Percentiles rank a stretch among this genome's conserved stretches.
Evolutionary conservation across 164 flowering plant genomes (phyloP).

Genomic region (Vitis vinifera): DNA sequence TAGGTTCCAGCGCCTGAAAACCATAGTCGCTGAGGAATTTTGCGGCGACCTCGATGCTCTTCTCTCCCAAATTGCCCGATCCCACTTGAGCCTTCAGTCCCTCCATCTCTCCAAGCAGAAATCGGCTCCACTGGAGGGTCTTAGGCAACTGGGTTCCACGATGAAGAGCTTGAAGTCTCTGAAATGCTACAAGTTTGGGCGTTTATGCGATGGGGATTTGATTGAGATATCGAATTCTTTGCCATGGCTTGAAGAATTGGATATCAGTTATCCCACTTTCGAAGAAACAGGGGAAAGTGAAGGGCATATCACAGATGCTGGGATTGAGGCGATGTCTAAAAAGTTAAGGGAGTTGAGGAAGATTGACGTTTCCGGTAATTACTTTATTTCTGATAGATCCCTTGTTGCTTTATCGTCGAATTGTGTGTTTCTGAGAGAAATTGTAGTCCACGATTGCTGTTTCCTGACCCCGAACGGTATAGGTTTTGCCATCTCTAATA

Average conservation of each 20-base stretch:
- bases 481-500: slow-evolving; percentile 14
- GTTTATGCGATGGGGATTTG: slow-evolving; percentile 35
- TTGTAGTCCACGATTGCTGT: slow-evolving; percentile 35
- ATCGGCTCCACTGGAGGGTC: slow-evolving; percentile 28
- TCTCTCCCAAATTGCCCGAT: slow-evolving; percentile 26
- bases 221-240: slow-evolving; percentile 30
- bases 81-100: slow-evolving; percentile 29
- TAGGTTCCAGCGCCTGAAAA: slow-evolving; percentile 43
- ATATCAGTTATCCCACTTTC: slow-evolving; percentile 44
- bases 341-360: slow-evolving; percentile 31
- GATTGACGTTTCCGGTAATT: slow-evolving; percentile 53
- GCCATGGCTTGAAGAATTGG: slow-evolving; percentile 49
- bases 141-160: slow-evolving; percentile 25
- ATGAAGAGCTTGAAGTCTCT: slow-evolving; percentile 34
- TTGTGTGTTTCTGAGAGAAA: slow-evolving; percentile 34
- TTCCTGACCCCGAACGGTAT: slow-evolving; percentile 39
- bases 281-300: not conserved
- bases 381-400: slow-evolving; percentile 43
- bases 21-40: slow-evolving; percentile 21
- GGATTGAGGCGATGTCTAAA: slow-evolving; percentile 29
- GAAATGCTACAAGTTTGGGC: slow-evolving; percentile 25
- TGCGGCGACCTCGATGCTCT: slow-evolving; percentile 29
- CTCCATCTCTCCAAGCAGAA: slow-evolving; percentile 43
- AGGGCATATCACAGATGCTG: slow-evolving; percentile 39
- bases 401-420: slow-evolving; percentile 30